A percentile compares a stretch with the other conserved stretches of the same genome.
phyloP scores from a whole-genome alignment of 1,139 yeast genomes.

The Suhomyces ambrosiae region DNA sequence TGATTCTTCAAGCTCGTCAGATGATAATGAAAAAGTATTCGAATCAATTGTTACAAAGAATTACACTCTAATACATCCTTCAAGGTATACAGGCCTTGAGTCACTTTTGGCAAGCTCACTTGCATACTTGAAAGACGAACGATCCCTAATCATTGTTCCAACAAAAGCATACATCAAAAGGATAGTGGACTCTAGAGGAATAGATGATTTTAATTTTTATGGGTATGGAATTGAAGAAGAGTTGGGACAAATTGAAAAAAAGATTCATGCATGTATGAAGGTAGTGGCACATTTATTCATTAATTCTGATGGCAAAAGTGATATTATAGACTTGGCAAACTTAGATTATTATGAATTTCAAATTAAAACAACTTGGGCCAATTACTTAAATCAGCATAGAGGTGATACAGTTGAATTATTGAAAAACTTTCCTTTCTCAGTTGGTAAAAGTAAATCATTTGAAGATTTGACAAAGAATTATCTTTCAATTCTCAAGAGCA shows the following conservation, averaged over 20 bases:
- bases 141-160: constrained; percentile 37
- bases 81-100: constrained; percentile 7
- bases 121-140: constrained; percentile 18
- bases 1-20: background rate
- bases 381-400: constrained; percentile 7
- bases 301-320: constrained; percentile 1
- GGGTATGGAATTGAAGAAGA: constrained; percentile 8
- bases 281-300: constrained; percentile 15
- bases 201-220: background rate
- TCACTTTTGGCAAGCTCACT: constrained; percentile 3
- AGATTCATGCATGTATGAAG: constrained; percentile 1
- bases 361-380: constrained; percentile 15
- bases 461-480: constrained; percentile 13
- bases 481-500: constrained; percentile 6
- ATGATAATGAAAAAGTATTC: background rate
- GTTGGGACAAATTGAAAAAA: background rate
- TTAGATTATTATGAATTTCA: constrained; percentile 15
- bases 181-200: background rate
- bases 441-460: constrained; percentile 4
- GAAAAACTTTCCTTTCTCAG: constrained; percentile 12
- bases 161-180: constrained; percentile 5
- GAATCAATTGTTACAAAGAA: constrained; percentile 9
- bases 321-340: constrained; percentile 9
- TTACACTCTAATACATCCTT: constrained; percentile 4
- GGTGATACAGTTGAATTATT: constrained; percentile 1